These are phyloP conservation scores for Quercus agrifolia DNA, from an alignment of 306 rosid genomes.

Conservation along the genomic window DNA sequence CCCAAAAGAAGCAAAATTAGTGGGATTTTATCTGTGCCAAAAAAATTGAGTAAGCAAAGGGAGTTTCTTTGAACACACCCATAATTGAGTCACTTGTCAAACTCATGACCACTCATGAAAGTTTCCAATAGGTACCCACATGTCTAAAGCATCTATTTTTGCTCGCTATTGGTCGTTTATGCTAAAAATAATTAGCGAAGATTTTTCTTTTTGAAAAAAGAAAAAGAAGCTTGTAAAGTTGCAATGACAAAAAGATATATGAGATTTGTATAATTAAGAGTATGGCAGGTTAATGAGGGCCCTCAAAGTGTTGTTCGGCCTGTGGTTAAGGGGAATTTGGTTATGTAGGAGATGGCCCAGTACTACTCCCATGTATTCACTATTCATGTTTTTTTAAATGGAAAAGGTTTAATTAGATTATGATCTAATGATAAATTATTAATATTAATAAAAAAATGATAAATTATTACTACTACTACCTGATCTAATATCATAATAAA, in stretches of 20 bases:
- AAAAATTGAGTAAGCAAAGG: slow-evolving; percentile 5
- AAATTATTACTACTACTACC: no score
- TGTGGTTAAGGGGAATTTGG: slow-evolving; percentile 23
- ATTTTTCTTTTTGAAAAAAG: neutral
- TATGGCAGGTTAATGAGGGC: slow-evolving; percentile 20
- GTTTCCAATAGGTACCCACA: slow-evolving; percentile 26
- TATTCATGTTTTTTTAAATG: slow-evolving; percentile 5
- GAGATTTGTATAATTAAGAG: slow-evolving; percentile 33
- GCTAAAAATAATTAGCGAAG: slow-evolving; percentile 23
- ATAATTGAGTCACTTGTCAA: slow-evolving; percentile 27
- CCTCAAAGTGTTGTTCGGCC: slow-evolving; percentile 26
- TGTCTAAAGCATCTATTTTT: slow-evolving; percentile 30
- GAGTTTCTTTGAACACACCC: slow-evolving; percentile 11
- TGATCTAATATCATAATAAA: no score
- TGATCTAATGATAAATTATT: neutral
- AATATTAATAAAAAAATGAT: no score
- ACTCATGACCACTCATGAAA: slow-evolving; percentile 52
- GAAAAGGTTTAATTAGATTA: slow-evolving; percentile 11
- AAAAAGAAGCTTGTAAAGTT: slow-evolving; percentile 21
- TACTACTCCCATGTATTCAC: slow-evolving; percentile 15
- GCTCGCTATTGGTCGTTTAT: slow-evolving; percentile 33
- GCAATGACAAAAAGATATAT: slow-evolving; percentile 25
- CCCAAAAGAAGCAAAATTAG: neutral
- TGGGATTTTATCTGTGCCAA: slow-evolving; percentile 12
- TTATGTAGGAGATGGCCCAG: slow-evolving; percentile 28